Base-by-base conservation (phyloP, 208 protist genomes). In the Naegleria fowleri region DNA sequence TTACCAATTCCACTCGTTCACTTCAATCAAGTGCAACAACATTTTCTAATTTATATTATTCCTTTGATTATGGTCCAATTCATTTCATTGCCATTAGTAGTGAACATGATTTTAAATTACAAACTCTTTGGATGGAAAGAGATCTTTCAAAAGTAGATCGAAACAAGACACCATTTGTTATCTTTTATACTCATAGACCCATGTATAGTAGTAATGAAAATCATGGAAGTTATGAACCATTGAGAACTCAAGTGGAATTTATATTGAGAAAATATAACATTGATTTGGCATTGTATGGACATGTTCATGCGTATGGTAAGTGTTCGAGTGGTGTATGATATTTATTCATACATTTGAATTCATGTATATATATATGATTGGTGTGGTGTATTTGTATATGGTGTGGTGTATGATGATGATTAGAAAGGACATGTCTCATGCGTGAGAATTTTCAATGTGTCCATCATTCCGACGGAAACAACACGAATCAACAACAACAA, bases 51-150 rank as follows among this genome's bases (percentile, higher is more conserved):
- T 83, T 90, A 7, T 95, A 88, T 91, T 95, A 93, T 55, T 92
- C 92, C 19, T 95, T 94, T 19, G 40, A 94, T 1, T 90, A 92
- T 51, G 92, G 93, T 29, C 79, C 76, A 25, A 83, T 95, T 36
- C 94, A 95, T 90, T 94, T 95, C 79, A 91, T 91, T 55, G 51
- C 90, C 1, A 87, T 95, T 83, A 92, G 86, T 38, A 91, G 85
- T 43, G 93, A 95, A 39, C 93, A 94, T 84, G 39, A 92, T 52
- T 95, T 93, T 79, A 15, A 6, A 36, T n/a, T 11, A 41, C 94
- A 95, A 90, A 93, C 90, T 51, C 9, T 92, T 25, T 95, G 93
- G 93, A n/a, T 95, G 25, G 52, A 86, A 1, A 55, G 91, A 25
- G 94, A 95, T 92, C 52, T 95, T 0, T 29, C 22, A 0, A 83